phyloP scores from a whole-genome alignment of 2,329 filamentous ascomycete species.

The Helicocarpus griseus region DNA sequence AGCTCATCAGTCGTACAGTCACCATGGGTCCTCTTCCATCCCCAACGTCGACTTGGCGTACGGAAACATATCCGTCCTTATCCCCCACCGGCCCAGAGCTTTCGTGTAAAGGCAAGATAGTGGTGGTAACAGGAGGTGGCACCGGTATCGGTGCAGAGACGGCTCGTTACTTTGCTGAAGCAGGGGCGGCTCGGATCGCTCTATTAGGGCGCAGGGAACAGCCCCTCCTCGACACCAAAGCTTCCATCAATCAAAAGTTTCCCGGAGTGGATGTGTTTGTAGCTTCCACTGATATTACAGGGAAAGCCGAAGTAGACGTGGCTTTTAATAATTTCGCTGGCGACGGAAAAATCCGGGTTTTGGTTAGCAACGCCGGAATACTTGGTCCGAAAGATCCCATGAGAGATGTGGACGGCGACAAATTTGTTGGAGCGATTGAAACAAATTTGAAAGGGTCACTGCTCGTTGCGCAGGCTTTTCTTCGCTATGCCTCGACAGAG shows the following conservation, averaged over 20 bases:
- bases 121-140: slow-evolving; percentile 23
- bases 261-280: slow-evolving; percentile 25
- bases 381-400: slow-evolving; percentile 21
- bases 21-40: slow-evolving; percentile 9
- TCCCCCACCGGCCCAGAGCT: background rate
- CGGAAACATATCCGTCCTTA: background rate
- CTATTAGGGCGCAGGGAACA: slow-evolving; percentile 34
- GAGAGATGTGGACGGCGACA: slow-evolving; percentile 18
- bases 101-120: slow-evolving; percentile 16
- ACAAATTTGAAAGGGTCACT: slow-evolving; percentile 27
- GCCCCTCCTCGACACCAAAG: slow-evolving; percentile 28
- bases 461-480: slow-evolving; percentile 26
- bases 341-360: slow-evolving; percentile 26
- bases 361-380: slow-evolving; percentile 32
- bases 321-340: slow-evolving; percentile 21
- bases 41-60: background rate
- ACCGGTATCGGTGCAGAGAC: slow-evolving; percentile 20
- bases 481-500: slow-evolving; percentile 21
- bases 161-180: slow-evolving; percentile 32
- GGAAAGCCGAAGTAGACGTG: slow-evolving; percentile 21
- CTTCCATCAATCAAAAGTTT: slow-evolving; percentile 25
- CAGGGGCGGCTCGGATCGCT: slow-evolving; percentile 36
- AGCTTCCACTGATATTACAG: slow-evolving; percentile 24
- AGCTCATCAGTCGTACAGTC: no score
- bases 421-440: slow-evolving; percentile 27